A percentile compares a stretch with the other conserved stretches of the same genome.
These are phyloP conservation scores for Cladosporium oxysporum DNA, from an alignment of 2,329 filamentous ascomycete species.

Conservation along the genomic window DNA sequence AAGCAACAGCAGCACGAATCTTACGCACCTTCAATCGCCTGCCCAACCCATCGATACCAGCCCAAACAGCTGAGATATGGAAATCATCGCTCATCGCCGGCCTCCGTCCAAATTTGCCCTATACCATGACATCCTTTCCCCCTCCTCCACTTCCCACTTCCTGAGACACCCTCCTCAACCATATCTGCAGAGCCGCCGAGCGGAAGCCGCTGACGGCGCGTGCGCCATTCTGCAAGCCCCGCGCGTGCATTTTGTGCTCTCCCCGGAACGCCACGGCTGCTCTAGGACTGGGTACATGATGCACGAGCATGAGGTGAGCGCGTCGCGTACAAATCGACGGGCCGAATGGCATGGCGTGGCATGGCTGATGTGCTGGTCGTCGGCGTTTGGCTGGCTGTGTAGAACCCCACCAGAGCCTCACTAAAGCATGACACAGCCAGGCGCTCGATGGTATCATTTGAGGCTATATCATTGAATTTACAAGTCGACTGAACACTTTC, in stretches of 20 bases:
- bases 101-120: constrained; percentile 1
- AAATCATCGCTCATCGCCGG: constrained; percentile 3
- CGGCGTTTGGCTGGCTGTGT: not conserved
- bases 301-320: constrained; percentile 4
- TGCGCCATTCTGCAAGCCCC: not conserved
- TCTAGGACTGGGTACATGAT: constrained; percentile 1
- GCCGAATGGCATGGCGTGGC: constrained; percentile 6
- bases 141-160: not conserved
- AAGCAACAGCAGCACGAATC: not conserved
- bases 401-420: not conserved
- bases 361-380: not conserved
- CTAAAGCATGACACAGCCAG: not conserved
- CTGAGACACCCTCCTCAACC: not conserved
- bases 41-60: too few relatives aligned
- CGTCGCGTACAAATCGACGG: not conserved
- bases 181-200: constrained; percentile 14
- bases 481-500: not conserved
- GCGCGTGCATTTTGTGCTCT: not conserved
- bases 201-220: constrained; percentile 18
- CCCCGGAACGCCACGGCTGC: constrained; percentile 19
- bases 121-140: not conserved
- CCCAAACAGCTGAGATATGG: not conserved
- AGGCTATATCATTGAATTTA: not conserved
- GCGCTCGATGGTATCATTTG: not conserved
- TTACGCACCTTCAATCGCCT: not conserved